These are phyloP conservation scores for Diutina catenulata DNA, from an alignment of 1,139 yeast species.

Conservation along the genomic window DNA sequence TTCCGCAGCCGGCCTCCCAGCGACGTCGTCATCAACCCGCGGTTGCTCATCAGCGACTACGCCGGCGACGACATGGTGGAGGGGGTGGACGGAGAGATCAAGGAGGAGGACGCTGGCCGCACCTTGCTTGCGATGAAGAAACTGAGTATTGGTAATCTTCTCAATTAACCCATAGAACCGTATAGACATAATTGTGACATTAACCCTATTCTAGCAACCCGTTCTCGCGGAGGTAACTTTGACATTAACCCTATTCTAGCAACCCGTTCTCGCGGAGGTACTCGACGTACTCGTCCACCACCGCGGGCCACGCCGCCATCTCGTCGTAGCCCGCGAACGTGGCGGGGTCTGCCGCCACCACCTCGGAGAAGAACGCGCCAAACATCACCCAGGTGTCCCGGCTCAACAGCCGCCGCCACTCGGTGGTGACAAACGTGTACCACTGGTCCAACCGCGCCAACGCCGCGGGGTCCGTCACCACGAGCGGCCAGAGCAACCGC, in stretches of 20 bases:
- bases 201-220: not conserved
- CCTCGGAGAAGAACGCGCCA: conserved; percentile 48
- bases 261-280: conserved; percentile 24
- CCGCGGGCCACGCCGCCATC: conserved; percentile 83
- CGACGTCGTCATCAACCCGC: not conserved
- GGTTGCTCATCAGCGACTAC: not conserved
- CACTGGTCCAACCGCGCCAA: conserved; percentile 31
- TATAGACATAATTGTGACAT: not conserved
- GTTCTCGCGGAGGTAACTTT: conserved; percentile 27
- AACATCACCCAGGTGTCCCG: conserved; percentile 84
- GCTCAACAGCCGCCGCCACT: conserved; percentile 37
- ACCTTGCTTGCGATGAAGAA: conserved; percentile 5
- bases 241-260: not conserved
- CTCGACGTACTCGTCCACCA: conserved; percentile 77
- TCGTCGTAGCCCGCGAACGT: conserved; percentile 51
- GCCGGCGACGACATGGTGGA: not conserved
- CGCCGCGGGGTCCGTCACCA: conserved; percentile 3
- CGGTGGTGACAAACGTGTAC: conserved; percentile 34
- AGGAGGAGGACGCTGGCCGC: conserved; percentile 5
- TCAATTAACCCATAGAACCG: not conserved
- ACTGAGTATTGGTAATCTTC: conserved; percentile 4
- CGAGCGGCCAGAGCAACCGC: conserved; percentile 42
- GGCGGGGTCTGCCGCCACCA: conserved; percentile 35
- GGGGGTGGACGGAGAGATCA: conserved; percentile 1
- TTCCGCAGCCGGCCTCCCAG: not conserved